Evolutionary conservation across 257 asterid species (phyloP).

Genomic region (Penstemon newberryi): DNA sequence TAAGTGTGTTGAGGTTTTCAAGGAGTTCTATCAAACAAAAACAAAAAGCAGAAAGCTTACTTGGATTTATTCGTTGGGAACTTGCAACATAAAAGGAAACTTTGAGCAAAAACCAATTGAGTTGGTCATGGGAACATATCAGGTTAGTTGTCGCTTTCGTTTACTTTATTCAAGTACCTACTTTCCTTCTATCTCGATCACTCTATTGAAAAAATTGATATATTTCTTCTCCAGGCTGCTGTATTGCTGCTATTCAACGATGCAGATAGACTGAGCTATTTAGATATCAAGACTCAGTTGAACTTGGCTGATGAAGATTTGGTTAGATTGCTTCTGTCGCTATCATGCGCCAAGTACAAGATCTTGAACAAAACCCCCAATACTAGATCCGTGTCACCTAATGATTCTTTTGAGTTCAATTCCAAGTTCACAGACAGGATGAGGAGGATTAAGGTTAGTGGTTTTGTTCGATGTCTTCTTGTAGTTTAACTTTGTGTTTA

Average conservation of each 20-base stretch:
- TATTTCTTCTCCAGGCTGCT: conserved; percentile 45
- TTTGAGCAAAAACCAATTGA: conserved; percentile 51
- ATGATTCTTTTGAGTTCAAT: conserved; percentile 50
- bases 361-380: conserved; percentile 49
- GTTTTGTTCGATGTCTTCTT: neutral
- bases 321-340: conserved; percentile 52
- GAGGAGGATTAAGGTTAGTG: conserved; percentile 56
- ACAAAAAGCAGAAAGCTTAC: conserved; percentile 51
- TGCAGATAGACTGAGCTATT: conserved; percentile 52
- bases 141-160: conserved; percentile 34
- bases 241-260: conserved; percentile 49
- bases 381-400: conserved; percentile 38
- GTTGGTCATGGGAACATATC: conserved; percentile 50
- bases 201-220: neutral
- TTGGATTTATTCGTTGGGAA: conserved; percentile 58
- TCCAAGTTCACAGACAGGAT: conserved; percentile 53
- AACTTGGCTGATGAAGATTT: conserved; percentile 59
- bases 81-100: conserved; percentile 46
- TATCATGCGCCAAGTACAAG: conserved; percentile 62
- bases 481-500: neutral
- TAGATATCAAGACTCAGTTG: conserved; percentile 46
- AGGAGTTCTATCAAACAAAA: conserved; percentile 45
- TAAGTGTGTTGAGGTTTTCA: conserved; percentile 56
- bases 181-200: neutral
- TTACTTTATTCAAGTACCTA: neutral